A percentile compares a stretch with the other conserved stretches of the same genome.
Conservation (phyloP, 768 basidiomycete species). For the Psilocybe cubensis region DNA sequence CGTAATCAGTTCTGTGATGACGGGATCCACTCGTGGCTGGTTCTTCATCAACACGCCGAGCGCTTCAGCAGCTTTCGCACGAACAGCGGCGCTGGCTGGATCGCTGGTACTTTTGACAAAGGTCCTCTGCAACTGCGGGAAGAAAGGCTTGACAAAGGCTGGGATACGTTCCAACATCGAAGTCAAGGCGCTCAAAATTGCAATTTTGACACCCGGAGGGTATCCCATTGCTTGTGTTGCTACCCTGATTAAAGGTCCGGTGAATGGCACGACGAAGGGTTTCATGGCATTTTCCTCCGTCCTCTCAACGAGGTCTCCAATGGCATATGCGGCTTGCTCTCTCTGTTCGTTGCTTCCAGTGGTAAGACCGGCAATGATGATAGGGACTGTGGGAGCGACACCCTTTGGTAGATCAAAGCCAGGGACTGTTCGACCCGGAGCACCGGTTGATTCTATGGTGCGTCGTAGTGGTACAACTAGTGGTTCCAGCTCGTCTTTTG, state of each 20-base stretch:
- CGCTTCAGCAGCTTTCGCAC: constrained; percentile 81
- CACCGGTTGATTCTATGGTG: constrained; percentile 84
- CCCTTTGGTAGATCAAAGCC: constrained; percentile 90
- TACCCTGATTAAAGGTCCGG: constrained; percentile 93
- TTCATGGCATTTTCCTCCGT: constrained; percentile 87
- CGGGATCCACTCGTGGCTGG: constrained; percentile 89
- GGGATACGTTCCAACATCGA: constrained; percentile 88
- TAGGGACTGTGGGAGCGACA: constrained; percentile 79
- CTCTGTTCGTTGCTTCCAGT: constrained; percentile 94
- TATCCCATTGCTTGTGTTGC: constrained; percentile 89
- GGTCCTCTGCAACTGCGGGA: constrained; percentile 95
- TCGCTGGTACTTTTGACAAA: constrained; percentile 94
- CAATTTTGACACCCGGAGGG: constrained; percentile 92
- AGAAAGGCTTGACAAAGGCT: constrained; percentile 93
- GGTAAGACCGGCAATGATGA: constrained; percentile 91
- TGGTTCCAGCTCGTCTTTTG: constrained; percentile 92
- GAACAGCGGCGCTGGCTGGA: constrained; percentile 73
- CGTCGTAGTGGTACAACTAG: constrained; percentile 88
- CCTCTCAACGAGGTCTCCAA: constrained; percentile 91
- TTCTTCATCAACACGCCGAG: constrained; percentile 90
- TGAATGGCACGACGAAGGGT: constrained; percentile 93
- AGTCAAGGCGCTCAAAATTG: constrained; percentile 84
- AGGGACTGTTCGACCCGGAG: constrained; percentile 75
- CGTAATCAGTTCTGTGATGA: constrained; percentile 85
- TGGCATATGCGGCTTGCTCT: constrained; percentile 94